A percentile compares a stretch with the other conserved stretches of the same genome.
These are phyloP conservation scores for Acanthamoeba royreba DNA, from an alignment of 208 protist genomes.

Conservation along the genomic window DNA sequence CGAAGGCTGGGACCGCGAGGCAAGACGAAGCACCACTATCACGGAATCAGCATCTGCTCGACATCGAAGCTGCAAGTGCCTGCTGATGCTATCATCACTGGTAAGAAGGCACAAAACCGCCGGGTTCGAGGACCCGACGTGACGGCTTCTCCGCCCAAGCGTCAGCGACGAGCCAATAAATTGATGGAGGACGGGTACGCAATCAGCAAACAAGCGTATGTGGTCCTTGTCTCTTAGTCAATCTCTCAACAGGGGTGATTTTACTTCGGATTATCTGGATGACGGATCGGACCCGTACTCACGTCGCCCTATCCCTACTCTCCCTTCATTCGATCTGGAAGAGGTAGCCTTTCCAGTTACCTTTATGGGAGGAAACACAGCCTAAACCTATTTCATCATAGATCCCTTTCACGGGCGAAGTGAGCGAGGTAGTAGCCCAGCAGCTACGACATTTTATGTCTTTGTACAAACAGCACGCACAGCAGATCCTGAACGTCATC, in stretches of 20 bases:
- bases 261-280: not conserved
- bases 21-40: slow-evolving; percentile 51
- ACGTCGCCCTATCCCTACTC: not conserved
- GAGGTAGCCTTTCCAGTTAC: not conserved
- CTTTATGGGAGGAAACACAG: too few relatives aligned
- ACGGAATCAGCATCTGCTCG: slow-evolving; percentile 30
- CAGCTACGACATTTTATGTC: slow-evolving; percentile 5
- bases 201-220: not conserved
- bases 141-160: not conserved
- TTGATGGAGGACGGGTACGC: not conserved
- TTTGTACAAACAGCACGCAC: slow-evolving; percentile 14
- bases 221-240: not conserved
- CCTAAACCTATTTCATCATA: not conserved
- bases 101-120: slow-evolving; percentile 16
- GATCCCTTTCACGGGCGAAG: not conserved
- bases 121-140: not conserved
- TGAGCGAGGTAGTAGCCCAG: not conserved
- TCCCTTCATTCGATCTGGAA: not conserved
- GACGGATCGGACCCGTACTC: not conserved
- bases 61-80: slow-evolving; percentile 4
- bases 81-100: slow-evolving; percentile 21
- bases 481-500: not conserved
- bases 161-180: not conserved
- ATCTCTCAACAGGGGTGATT: not conserved
- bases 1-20: slow-evolving; percentile 16